A percentile compares a stretch with the other conserved stretches of the same genome.
phyloP scores from a whole-genome alignment of 163 green algal genomes.

The Chloroidium sp. region DNA sequence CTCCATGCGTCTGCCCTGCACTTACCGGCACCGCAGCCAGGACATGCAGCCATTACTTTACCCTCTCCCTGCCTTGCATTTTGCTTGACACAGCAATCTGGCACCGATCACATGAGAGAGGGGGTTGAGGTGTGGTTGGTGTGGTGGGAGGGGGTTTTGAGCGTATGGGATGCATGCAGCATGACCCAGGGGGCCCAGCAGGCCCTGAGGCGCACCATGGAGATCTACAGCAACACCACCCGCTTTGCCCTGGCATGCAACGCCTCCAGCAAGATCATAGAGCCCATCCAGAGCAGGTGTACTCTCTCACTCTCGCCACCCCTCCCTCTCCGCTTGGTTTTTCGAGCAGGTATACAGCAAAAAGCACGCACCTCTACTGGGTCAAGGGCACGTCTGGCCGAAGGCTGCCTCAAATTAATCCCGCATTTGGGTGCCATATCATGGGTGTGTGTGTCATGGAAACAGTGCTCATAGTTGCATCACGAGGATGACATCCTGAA shows the following conservation, averaged over 20 bases:
- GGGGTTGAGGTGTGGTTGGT: no score
- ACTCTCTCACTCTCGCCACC: conserved; percentile 27
- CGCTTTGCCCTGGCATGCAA: conserved; percentile 98
- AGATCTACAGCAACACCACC: conserved; percentile 91
- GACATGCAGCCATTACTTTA: neutral
- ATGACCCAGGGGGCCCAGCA: conserved; percentile 95
- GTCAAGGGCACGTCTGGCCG: no score
- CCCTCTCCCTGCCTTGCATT: no score
- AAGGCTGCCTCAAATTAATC: no score
- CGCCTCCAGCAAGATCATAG: conserved; percentile 90
- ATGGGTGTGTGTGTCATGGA: no score
- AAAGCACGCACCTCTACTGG: no score
- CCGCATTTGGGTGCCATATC: no score
- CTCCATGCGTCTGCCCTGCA: neutral
- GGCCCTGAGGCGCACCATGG: conserved; percentile 96
- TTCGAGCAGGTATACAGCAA: no score
- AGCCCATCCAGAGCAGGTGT: conserved; percentile 85
- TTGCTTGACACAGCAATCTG: neutral
- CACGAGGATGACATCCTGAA: no score
- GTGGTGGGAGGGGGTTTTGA: neutral
- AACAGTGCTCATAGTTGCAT: no score
- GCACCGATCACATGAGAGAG: neutral
- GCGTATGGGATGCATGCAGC: conserved; percentile 21
- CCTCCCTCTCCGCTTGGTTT: no score
- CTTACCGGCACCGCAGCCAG: no score